These are phyloP conservation scores for Eutypa lata DNA, from an alignment of 2,329 filamentous ascomycete species.

Conservation along the genomic window DNA sequence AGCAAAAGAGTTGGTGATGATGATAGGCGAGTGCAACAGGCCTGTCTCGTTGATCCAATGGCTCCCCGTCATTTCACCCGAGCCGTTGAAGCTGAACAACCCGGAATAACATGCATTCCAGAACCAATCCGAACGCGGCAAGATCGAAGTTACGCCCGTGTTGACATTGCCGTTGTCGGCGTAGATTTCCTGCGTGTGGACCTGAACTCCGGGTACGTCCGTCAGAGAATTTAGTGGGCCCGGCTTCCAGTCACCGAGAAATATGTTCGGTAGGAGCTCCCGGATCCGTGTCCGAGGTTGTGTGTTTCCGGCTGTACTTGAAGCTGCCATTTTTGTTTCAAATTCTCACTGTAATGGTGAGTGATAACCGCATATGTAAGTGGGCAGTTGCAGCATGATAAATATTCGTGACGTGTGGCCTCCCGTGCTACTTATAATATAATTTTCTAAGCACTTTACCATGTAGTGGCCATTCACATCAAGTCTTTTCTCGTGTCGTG, in stretches of 20 bases:
- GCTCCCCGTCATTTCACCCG: slow-evolving; percentile 59
- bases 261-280: slow-evolving; percentile 40
- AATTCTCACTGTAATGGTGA: background rate
- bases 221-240: slow-evolving; percentile 49
- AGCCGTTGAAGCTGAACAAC: slow-evolving; percentile 62
- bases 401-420: too few relatives aligned
- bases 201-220: slow-evolving; percentile 47
- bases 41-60: slow-evolving; percentile 63
- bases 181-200: slow-evolving; percentile 42
- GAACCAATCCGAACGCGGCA: slow-evolving; percentile 44
- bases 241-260: slow-evolving; percentile 40
- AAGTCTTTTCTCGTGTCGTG: background rate
- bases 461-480: background rate
- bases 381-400: too few relatives aligned
- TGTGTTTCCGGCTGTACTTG: slow-evolving; percentile 1
- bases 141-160: slow-evolving; percentile 48
- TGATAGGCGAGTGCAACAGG: slow-evolving; percentile 54
- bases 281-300: slow-evolving; percentile 34
- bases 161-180: slow-evolving; percentile 35
- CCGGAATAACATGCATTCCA: slow-evolving; percentile 43
- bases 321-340: slow-evolving; percentile 5
- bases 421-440: background rate
- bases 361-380: too few relatives aligned
- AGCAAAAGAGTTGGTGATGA: slow-evolving; percentile 57
- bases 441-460: too few relatives aligned